Conservation (phyloP, 768 basidiomycete genomes). For the Hypsizygus marmoreus region DNA sequence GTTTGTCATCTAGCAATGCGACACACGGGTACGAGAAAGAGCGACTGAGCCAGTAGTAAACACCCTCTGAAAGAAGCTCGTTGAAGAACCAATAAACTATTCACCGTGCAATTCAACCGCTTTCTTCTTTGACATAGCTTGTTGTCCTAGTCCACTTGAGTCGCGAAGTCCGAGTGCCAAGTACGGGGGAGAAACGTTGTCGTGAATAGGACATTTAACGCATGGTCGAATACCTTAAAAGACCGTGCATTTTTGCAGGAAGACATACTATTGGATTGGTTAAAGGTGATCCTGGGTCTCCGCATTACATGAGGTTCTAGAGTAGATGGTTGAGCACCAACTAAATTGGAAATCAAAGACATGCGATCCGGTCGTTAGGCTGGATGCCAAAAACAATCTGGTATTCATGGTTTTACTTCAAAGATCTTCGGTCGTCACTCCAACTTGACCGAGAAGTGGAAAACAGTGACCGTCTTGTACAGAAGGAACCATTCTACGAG, state of each 20-base stretch:
- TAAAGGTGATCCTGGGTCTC: conserved; percentile 64
- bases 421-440: conserved; percentile 39
- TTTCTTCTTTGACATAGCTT: too few relatives aligned
- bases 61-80: too few relatives aligned
- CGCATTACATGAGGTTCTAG: too few relatives aligned
- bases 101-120: too few relatives aligned
- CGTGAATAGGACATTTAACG: conserved; percentile 49
- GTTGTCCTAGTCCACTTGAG: conserved; percentile 56
- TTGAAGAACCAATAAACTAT: too few relatives aligned
- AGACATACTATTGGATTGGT: conserved; percentile 48
- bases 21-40: too few relatives aligned
- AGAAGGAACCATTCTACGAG: too few relatives aligned
- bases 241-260: conserved; percentile 44
- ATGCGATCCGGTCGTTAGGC: conserved; percentile 57
- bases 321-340: conserved; percentile 24
- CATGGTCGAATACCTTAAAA: conserved; percentile 60
- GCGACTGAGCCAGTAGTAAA: too few relatives aligned
- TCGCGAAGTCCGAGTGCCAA: conserved; percentile 68
- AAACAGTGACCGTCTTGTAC: conserved; percentile 19
- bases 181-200: conserved; percentile 40
- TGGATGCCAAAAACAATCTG: conserved; percentile 68
- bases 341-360: conserved; percentile 63
- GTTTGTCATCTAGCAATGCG: too few relatives aligned
- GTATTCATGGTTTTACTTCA: conserved; percentile 62
- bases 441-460: conserved; percentile 39